Percentiles rank a stretch among this genome's conserved stretches.
These are phyloP conservation scores for Leucocoprinus leucothites DNA, from an alignment of 768 basidiomycete genomes.

Conservation along the genomic window DNA sequence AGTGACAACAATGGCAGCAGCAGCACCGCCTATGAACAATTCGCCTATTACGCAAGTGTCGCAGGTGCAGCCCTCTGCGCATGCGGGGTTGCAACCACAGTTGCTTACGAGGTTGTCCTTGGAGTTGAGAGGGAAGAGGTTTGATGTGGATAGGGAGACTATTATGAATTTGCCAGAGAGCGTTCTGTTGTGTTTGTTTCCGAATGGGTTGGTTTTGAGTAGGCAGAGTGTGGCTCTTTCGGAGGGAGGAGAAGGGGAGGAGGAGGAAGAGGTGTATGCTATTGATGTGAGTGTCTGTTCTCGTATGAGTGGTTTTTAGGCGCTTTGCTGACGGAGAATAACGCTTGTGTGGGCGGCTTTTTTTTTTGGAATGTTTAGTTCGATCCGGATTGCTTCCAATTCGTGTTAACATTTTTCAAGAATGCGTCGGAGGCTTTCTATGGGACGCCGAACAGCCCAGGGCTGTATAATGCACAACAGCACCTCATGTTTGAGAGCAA, in stretches of 20 bases:
- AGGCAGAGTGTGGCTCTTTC: constrained; percentile 76
- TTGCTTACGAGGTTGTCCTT: constrained; percentile 85
- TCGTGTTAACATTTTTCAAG: constrained; percentile 89
- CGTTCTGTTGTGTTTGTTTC: constrained; percentile 93
- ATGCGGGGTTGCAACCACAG: constrained; percentile 78
- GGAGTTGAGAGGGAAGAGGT: constrained; percentile 87
- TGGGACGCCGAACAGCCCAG: constrained; percentile 70
- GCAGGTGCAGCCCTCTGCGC: constrained; percentile 60
- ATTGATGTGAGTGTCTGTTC: constrained; percentile 79
- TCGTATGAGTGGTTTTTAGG: background rate
- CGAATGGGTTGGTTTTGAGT: constrained; percentile 93
- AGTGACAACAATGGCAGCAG: constrained; percentile 4
- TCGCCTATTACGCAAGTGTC: constrained; percentile 61
- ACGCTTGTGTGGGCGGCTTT: background rate
- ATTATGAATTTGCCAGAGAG: constrained; percentile 99
- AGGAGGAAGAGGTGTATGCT: constrained; percentile 91
- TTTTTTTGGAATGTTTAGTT: constrained; percentile 52
- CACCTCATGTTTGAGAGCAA: constrained; percentile 65
- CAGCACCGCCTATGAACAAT: constrained; percentile 26
- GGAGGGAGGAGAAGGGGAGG: constrained; percentile 62
- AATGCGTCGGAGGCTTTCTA: constrained; percentile 89
- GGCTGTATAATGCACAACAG: constrained; percentile 76
- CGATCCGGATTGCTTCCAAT: constrained; percentile 95
- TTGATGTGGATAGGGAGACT: constrained; percentile 94
- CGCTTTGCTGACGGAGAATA: constrained; percentile 10